Percentiles rank a stretch among this genome's conserved stretches.
phyloP scores from a whole-genome alignment of 1,139 yeast species.

The Insectozyma bohioensis region DNA sequence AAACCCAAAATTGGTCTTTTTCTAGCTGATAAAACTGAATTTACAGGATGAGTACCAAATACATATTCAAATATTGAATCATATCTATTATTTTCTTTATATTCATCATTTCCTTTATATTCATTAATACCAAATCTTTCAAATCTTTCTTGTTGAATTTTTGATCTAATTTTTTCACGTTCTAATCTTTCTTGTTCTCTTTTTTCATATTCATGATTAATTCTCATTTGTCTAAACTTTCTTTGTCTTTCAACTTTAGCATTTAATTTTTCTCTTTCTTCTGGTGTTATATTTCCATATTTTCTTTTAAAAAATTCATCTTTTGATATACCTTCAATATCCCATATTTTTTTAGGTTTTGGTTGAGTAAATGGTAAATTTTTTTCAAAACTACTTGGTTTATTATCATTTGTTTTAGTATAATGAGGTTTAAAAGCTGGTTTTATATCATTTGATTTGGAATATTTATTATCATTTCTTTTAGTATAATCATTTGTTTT shows the following conservation, averaged over 20 bases:
- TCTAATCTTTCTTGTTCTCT: constrained; percentile 12
- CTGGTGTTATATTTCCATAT: constrained; percentile 33
- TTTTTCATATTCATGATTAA: constrained; percentile 14
- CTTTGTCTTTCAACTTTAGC: constrained; percentile 40
- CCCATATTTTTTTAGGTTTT: constrained; percentile 35
- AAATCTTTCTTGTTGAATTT: constrained; percentile 1
- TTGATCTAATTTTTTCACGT: constrained; percentile 7
- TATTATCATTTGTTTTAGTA: constrained; percentile 14
- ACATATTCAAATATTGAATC: constrained; percentile 62
- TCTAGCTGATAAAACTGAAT: constrained; percentile 62
- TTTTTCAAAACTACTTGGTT: constrained; percentile 15
- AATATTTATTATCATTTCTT: no score
- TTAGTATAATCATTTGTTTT: no score
- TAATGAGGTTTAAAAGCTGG: constrained; percentile 21
- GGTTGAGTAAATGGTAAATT: constrained; percentile 10
- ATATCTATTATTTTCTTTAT: background rate
- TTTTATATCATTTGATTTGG: constrained; percentile 8
- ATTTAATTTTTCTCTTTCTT: constrained; percentile 27
- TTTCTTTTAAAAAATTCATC: constrained; percentile 44
- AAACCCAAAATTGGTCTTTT: constrained; percentile 58
- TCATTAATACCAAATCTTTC: constrained; percentile 1
- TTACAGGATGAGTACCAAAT: constrained; percentile 75
- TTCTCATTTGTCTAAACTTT: constrained; percentile 23
- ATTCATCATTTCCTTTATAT: background rate
- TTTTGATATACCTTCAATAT: constrained; percentile 33